These are phyloP conservation scores for Williopsis jadinii DNA, from an alignment of 1,139 yeast genomes.

Conservation along the genomic window DNA sequence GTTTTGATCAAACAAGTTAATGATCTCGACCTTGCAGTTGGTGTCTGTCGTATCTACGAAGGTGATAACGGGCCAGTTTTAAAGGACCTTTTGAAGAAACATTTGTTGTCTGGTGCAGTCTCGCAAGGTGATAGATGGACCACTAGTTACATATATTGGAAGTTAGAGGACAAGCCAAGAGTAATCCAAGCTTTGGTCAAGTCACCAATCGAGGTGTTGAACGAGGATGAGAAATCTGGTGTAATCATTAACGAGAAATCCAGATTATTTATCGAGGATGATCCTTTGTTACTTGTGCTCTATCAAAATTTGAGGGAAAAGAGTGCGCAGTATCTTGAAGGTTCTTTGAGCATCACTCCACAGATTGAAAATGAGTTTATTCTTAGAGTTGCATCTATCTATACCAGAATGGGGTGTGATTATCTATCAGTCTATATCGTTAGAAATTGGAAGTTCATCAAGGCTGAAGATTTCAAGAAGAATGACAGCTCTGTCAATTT, in stretches of 20 bases:
- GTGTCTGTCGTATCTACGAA: conserved; percentile 71
- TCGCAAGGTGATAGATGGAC: conserved; percentile 73
- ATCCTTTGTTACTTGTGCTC: conserved; percentile 69
- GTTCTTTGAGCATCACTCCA: conserved; percentile 40
- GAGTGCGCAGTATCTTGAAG: conserved; percentile 40
- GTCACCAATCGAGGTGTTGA: conserved; percentile 38
- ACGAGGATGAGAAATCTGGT: conserved; percentile 19
- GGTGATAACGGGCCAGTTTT: conserved; percentile 49
- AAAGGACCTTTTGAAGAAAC: conserved; percentile 40
- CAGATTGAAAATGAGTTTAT: conserved; percentile 55
- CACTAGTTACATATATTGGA: conserved; percentile 79
- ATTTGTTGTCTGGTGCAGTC: conserved; percentile 52
- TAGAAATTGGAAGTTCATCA: conserved; percentile 60
- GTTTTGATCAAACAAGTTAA: conserved; percentile 61
- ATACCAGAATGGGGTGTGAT: conserved; percentile 90
- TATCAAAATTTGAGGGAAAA: conserved; percentile 54
- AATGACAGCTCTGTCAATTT: conserved; percentile 8
- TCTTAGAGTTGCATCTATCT: conserved; percentile 55
- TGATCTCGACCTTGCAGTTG: conserved; percentile 70
- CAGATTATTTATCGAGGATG: conserved; percentile 58
- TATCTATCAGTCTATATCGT: conserved; percentile 58
- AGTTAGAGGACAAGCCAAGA: conserved; percentile 40
- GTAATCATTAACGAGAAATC: conserved; percentile 24
- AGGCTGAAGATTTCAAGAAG: conserved; percentile 12
- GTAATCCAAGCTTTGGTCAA: conserved; percentile 63